Base-by-base conservation (phyloP, 2,329 filamentous ascomycete genomes). In the Paradendryphiella salina region DNA sequence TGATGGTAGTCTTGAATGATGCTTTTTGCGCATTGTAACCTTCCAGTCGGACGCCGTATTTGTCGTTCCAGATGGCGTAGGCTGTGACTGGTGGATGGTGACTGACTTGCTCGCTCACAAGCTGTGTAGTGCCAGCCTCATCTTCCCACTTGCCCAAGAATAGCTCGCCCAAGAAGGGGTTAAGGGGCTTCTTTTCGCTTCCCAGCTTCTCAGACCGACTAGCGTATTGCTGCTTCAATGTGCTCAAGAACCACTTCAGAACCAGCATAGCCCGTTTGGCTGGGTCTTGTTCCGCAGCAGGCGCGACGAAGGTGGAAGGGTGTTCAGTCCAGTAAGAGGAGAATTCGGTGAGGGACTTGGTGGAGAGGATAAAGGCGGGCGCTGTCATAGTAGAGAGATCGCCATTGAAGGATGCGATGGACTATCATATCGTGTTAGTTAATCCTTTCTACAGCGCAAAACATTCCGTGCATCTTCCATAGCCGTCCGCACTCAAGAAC, bases 1-100 rank as follows among this genome's bases (percentile, higher is more conserved):
- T 88, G 73, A 97, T 96, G 36, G 93, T 96, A 63, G 88, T 87
- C 56, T 88, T 89, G 75, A 99, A 96, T 13, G 90, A 95, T 3
- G 93, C 92, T 74, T 96, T 97, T 71, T 97, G 94, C 13, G 89
- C 93, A 68, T 97, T 96, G 78, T 96, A 96, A 45, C 93, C 93
- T 77, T 85, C 80, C 17, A 87, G 73, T 64, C 81, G 75, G 41
- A 97, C 85, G 52, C 91, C 90, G 56, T 94, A 85, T 68, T 90
- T 84, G 57, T 87, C 78, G 75, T 99, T 97, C 75, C 85, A 87
- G 72, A 97, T 96, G 70, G 85, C 87, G 77, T 97, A 99, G 35
- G 93, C 94, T 1, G 93, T 99, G 29, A 91, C 90, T 2, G 94
- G 93, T 44, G 93, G 93, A 71, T 99, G 94, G 73, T 97, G 93